A percentile compares a stretch with the other conserved stretches of the same genome.
phyloP scores from a whole-genome alignment of 768 basidiomycete genomes.

The Lepiota venenata region DNA sequence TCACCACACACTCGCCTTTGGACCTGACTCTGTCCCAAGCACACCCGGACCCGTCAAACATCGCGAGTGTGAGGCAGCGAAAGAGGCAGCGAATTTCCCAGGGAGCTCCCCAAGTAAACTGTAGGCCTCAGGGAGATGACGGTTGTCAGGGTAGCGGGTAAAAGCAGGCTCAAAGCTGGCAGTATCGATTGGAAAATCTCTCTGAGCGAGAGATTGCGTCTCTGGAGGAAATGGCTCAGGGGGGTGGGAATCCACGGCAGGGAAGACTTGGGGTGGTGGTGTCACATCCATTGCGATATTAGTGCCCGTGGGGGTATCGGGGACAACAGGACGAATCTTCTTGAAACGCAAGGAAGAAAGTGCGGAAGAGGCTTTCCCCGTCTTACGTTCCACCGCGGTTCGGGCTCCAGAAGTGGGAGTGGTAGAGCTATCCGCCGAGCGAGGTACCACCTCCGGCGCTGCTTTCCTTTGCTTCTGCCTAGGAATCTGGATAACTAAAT shows the following conservation, averaged over 20 bases:
- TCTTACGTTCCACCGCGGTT: neutral
- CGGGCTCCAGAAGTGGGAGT: too few species aligned
- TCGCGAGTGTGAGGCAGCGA: neutral
- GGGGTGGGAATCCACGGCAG: neutral
- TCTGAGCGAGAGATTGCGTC: too few species aligned
- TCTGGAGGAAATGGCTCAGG: neutral
- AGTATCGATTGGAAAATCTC: neutral
- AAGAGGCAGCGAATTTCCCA: neutral
- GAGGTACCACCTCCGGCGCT: too few species aligned
- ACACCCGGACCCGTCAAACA: neutral
- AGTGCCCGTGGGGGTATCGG: neutral
- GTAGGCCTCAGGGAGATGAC: neutral
- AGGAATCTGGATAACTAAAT: too few species aligned
- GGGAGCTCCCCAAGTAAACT: neutral
- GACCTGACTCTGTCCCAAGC: too few species aligned
- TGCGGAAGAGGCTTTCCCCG: neutral
- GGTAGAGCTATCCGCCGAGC: too few species aligned
- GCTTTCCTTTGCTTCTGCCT: too few species aligned
- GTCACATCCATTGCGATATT: too few species aligned
- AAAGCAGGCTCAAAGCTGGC: neutral
- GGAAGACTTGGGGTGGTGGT: neutral
- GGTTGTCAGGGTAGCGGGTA: neutral
- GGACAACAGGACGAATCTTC: neutral
- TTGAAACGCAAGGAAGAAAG: slow-evolving; percentile 1
- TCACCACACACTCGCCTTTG: too few species aligned